Evolutionary conservation across 257 asterid species (phyloP).

Genomic region (Linderniella brevidens): DNA sequence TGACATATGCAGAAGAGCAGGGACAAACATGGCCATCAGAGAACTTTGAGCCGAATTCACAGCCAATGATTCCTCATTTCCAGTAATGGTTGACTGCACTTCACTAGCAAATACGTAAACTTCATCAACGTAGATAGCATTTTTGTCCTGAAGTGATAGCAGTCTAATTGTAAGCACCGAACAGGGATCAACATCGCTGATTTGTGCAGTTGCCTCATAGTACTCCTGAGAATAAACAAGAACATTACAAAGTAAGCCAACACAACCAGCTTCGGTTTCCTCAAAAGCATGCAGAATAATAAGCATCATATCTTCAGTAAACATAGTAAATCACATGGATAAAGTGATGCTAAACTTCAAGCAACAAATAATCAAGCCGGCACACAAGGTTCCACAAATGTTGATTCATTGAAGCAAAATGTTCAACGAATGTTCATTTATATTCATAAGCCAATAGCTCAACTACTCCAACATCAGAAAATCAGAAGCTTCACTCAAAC

Average conservation of each 20-base stretch:
- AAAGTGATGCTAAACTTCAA: no score
- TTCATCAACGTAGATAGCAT: constrained; percentile 50
- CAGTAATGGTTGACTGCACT: constrained; percentile 32
- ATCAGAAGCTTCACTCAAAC: background rate
- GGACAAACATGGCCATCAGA: constrained; percentile 80
- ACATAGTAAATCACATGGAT: no score
- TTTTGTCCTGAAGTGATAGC: constrained; percentile 71
- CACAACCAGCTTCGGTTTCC: no score
- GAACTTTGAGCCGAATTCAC: constrained; percentile 43
- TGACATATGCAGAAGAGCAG: constrained; percentile 66
- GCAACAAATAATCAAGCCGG: no score
- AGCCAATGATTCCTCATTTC: constrained; percentile 22
- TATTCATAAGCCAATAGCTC: background rate
- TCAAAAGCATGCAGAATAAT: no score
- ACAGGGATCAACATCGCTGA: constrained; percentile 68
- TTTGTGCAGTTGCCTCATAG: constrained; percentile 90
- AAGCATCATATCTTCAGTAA: no score
- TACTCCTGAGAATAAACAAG: constrained; percentile 38
- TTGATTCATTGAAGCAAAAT: no score
- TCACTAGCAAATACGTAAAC: constrained; percentile 51
- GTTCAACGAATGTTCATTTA: constrained; percentile 5
- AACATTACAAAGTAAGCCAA: constrained; percentile 8
- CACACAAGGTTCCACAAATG: no score
- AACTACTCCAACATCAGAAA: no score
- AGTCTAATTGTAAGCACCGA: constrained; percentile 54